Conservation (phyloP, 2,329 filamentous ascomycete species). For the Dothideomycetes sp. region DNA sequence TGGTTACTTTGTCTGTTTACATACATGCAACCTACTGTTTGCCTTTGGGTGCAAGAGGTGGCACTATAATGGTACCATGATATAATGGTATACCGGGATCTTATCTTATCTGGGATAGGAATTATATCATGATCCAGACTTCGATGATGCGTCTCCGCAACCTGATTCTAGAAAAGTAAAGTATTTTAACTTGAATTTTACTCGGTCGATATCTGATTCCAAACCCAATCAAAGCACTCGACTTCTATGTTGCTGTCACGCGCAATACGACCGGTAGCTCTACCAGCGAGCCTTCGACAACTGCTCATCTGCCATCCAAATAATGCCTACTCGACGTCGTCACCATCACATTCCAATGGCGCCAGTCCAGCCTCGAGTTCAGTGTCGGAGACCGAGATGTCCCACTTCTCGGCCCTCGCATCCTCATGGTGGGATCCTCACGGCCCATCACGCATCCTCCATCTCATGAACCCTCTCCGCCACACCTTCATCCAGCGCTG, state of each 20-base stretch:
- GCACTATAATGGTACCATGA: too few species aligned
- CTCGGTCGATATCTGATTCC: too few species aligned
- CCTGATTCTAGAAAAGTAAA: too few species aligned
- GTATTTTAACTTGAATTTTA: too few species aligned
- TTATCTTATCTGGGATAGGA: too few species aligned
- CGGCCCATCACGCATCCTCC: conserved; percentile 80
- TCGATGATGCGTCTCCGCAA: too few species aligned
- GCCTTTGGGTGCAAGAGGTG: too few species aligned
- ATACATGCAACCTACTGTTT: too few species aligned
- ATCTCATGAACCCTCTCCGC: conserved; percentile 95
- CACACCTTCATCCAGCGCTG: conserved; percentile 82
- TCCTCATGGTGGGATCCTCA: conserved; percentile 96
- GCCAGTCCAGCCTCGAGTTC: conserved; percentile 38
- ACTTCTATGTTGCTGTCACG: background rate
- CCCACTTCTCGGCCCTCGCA: conserved; percentile 88
- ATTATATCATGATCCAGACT: too few species aligned
- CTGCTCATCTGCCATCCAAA: background rate
- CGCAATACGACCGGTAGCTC: conserved; percentile 4
- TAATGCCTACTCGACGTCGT: conserved; percentile 2
- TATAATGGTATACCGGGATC: too few species aligned
- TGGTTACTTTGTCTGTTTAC: too few species aligned
- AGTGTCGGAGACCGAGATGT: conserved; percentile 80
- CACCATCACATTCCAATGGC: background rate
- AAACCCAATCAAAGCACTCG: too few species aligned
- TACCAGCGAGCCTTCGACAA: conserved; percentile 4